Evolutionary conservation across 2,329 filamentous ascomycete species (phyloP).

Genomic region (Stachybotrys elegans): DNA sequence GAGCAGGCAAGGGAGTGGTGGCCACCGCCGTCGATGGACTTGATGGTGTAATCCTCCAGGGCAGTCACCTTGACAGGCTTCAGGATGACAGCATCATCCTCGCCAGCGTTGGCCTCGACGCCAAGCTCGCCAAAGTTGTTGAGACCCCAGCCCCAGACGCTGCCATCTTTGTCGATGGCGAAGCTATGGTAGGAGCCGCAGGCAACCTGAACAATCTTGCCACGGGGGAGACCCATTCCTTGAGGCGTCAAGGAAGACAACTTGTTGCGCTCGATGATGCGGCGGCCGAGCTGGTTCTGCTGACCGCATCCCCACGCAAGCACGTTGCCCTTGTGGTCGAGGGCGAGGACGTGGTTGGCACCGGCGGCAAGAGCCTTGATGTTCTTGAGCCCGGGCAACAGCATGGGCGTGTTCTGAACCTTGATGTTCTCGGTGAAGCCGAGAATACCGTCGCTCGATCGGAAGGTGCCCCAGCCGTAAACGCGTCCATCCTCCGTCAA

Average conservation of each 20-base stretch:
- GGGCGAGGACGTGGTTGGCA: conserved; percentile 65
- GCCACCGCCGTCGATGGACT: conserved; percentile 61
- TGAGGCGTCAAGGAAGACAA: conserved; percentile 58
- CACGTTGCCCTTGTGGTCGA: conserved; percentile 60
- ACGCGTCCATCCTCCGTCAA: conserved; percentile 70
- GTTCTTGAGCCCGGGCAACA: conserved; percentile 60
- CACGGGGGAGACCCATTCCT: conserved; percentile 50
- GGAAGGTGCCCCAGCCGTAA: conserved; percentile 82
- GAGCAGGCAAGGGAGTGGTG: conserved; percentile 70
- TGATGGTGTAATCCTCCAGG: conserved; percentile 60
- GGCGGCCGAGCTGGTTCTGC: conserved; percentile 58
- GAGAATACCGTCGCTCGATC: conserved; percentile 58
- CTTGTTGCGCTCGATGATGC: conserved; percentile 57
- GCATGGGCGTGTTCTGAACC: conserved; percentile 43
- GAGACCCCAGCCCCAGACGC: conserved; percentile 76
- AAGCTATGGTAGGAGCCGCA: conserved; percentile 81
- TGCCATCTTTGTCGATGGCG: conserved; percentile 64
- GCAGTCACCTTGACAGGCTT: conserved; percentile 62
- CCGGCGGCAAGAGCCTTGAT: conserved; percentile 61
- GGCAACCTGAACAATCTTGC: conserved; percentile 48
- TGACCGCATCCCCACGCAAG: conserved; percentile 70
- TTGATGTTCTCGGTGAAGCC: conserved; percentile 54
- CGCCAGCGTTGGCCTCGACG: conserved; percentile 50
- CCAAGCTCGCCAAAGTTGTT: conserved; percentile 84
- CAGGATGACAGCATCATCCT: conserved; percentile 61